These are phyloP conservation scores for Xylaria intraflava DNA, from an alignment of 495 filamentous ascomycete genomes.

Conservation along the genomic window DNA sequence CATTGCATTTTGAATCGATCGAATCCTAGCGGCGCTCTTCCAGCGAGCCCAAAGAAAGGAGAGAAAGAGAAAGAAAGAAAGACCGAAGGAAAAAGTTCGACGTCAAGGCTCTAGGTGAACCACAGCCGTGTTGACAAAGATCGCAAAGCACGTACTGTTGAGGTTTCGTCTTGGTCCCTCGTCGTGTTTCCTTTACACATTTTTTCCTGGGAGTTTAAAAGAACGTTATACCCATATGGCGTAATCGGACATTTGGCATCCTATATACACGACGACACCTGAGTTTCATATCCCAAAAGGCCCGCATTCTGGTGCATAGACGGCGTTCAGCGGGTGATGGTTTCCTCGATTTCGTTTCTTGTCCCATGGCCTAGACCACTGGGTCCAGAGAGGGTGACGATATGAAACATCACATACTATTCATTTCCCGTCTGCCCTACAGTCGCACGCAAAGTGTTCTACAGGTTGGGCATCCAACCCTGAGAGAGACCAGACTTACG, in stretches of 20 bases:
- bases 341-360: constrained; percentile 8
- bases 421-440: neutral
- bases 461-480: neutral
- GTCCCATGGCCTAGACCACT: neutral
- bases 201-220: neutral
- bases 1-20: neutral
- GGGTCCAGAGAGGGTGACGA: neutral
- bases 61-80: neutral
- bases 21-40: neutral
- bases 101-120: neutral
- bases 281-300: constrained; percentile 8
- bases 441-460: neutral
- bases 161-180: neutral
- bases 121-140: neutral
- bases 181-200: constrained; percentile 3
- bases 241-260: constrained; percentile 4
- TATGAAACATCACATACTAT: neutral
- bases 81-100: neutral
- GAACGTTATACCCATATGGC: constrained; percentile 9
- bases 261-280: constrained; percentile 6
- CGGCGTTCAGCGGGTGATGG: constrained; percentile 9
- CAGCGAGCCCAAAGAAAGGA: neutral
- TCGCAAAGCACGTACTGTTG: neutral
- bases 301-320: constrained; percentile 13
- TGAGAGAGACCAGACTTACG: neutral